Base-by-base conservation (phyloP, 2,329 filamentous ascomycete genomes). In the Fusarium tupiense region DNA sequence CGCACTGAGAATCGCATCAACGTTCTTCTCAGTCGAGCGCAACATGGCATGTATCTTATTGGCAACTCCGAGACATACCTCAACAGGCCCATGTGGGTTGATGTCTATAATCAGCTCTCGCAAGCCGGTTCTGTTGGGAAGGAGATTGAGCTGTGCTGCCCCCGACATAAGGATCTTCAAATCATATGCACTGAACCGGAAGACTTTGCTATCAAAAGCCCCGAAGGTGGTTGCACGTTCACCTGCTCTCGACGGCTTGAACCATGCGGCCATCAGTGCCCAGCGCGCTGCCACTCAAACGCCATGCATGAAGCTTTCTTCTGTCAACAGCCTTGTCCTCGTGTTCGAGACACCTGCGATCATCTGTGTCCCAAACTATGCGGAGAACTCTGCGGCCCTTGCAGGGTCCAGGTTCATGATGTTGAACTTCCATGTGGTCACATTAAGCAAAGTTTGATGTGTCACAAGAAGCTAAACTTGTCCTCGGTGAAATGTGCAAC, bases 11-110 rank as follows among this genome's bases (percentile, higher is more conserved):
- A 94, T 73, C 87, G 92, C 0, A 90, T 94, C 80, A 93, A 93
- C 64, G 91, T 93, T 0, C 84, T 93, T 0, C 83, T 93, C 0
- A 91, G 88, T 44, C 87, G 92, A 10, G 91, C 91, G 1, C 84
- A 90, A 67, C 88, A 93, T 76, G 91, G 92, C 1, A 89, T 94
- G 86, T 92, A 91, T 74, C 81, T 94, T 19, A 90, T 94, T 33
- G 91, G 92, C 1, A 91, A 94, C 73, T 75, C 88, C 0, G 79
- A 87, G 0, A 93, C 91, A 0, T 91, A 87, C 24, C 77, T 77
- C 0, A 79, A 85, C 19, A 84, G 93, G 0, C 76, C 80, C 0
- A 93, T 93, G 91, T 94, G 37, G 76, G 74, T 0, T 75, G 59
- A 68, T 2, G 61, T 75, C 14, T 13, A 81, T 26, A 38, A 29